Percentiles rank a stretch among this genome's conserved stretches.
These are phyloP conservation scores for Hymenoscyphus linearis DNA, from an alignment of 2,329 filamentous ascomycete genomes.

Conservation along the genomic window DNA sequence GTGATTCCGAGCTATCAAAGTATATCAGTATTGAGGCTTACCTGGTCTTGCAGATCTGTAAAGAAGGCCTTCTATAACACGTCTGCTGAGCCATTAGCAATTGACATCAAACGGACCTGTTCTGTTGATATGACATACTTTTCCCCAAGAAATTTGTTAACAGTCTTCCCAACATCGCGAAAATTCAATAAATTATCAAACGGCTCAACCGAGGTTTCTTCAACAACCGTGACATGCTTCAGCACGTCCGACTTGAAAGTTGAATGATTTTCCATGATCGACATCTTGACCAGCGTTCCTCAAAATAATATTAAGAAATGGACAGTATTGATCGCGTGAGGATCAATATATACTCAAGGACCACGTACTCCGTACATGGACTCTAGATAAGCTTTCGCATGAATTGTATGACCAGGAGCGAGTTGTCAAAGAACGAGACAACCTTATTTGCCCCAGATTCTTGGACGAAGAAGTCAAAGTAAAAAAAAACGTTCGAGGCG, in stretches of 20 bases:
- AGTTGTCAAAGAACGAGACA: background rate
- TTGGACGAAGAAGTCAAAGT: background rate
- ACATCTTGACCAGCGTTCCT: background rate
- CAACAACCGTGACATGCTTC: background rate
- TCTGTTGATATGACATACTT: constrained; percentile 40
- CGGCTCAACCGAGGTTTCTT: background rate
- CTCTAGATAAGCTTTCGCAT: background rate
- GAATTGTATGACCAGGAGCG: background rate
- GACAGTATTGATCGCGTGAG: background rate
- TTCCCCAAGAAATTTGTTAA: constrained; percentile 54
- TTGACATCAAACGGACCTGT: background rate
- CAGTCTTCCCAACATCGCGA: constrained; percentile 65
- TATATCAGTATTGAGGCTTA: constrained; percentile 22
- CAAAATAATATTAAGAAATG: background rate
- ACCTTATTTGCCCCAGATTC: background rate
- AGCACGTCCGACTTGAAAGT: background rate
- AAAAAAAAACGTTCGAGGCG: background rate
- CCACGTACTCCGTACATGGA: too few species aligned
- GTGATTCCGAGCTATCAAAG: background rate
- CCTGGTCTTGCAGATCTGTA: constrained; percentile 63
- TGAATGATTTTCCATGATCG: background rate
- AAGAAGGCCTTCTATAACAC: constrained; percentile 56
- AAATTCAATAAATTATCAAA: constrained; percentile 67
- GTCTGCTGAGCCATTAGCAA: constrained; percentile 24
- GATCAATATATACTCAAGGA: background rate